phyloP scores from a whole-genome alignment of 2,329 filamentous ascomycete genomes.

The Beauveria brongniartii region DNA sequence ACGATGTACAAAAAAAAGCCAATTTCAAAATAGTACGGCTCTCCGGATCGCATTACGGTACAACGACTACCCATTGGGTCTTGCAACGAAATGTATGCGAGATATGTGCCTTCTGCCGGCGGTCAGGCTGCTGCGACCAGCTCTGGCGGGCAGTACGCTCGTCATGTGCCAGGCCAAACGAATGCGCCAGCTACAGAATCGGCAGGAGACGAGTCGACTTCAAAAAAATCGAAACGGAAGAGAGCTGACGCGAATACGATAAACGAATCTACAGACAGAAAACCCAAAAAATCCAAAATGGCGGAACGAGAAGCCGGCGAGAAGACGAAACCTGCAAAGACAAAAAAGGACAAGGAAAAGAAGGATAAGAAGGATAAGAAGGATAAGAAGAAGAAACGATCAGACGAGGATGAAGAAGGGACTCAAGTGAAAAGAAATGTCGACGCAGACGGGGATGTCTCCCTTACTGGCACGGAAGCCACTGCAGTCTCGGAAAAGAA shows the following conservation, averaged over 20 bases:
- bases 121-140: conserved; percentile 13
- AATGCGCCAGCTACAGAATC: conserved; percentile 12
- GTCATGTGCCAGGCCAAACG: conserved; percentile 30
- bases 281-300: conserved; percentile 17
- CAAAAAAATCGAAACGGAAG: conserved; percentile 27
- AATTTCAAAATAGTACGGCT: background rate
- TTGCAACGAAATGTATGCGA: conserved; percentile 30
- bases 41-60: background rate
- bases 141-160: conserved; percentile 24
- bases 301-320: conserved; percentile 14
- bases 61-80: conserved; percentile 13
- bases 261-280: conserved; percentile 20
- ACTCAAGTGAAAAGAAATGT: background rate
- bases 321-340: conserved; percentile 20
- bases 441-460: conserved; percentile 2
- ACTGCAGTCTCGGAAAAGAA: background rate
- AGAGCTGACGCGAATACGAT: conserved; percentile 24
- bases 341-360: conserved; percentile 19
- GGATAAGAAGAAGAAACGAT: conserved; percentile 11
- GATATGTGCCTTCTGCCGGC: conserved; percentile 32
- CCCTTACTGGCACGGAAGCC: background rate
- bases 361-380: conserved; percentile 14
- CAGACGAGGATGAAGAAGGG: background rate
- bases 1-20: background rate
- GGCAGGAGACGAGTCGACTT: conserved; percentile 22